Base-by-base conservation (phyloP, 306 rosid genomes). In the Vicia sativa region DNA sequence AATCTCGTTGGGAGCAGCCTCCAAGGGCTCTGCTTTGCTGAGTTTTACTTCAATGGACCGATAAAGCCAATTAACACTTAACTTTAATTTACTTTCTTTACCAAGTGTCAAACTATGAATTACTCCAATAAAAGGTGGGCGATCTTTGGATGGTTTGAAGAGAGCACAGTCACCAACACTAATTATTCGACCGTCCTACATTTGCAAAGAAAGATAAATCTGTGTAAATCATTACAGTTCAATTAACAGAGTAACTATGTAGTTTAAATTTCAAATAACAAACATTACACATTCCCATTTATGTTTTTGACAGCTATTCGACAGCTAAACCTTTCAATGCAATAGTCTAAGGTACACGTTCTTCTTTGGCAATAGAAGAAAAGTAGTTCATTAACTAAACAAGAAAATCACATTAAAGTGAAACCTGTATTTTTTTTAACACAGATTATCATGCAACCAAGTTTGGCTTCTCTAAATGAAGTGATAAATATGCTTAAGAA, bases 141-240 rank as follows among this genome's bases (percentile, higher is more conserved):
- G 46, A 52, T 78, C 89, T 72, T 71, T 77, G 21, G 87, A 76
- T 60, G 92, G 80, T 81, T 85, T 91, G 85, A 91, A 91, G 72
- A 91, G 89, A 56, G 97, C 97, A 83, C 92, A 86, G 37, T 86
- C 96, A 55, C 96, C 97, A 19, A 86, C 84, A 76, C 75, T 73
- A 70, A 84, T 84, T 76, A 77, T 85, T 28, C 92, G 91, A 76
- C 91, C 89, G 25, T 82, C 92, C 97, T 91, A 56, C 39, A 54
- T 35, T 49, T 14, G 55, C 44, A 39, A 18, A 50, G 11, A 53
- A 54, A 54, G 13, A 42, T 15, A 48, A 25, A 11, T 34, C 9
- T 34, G 38, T 34, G 9, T 34, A 34, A 31, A 49, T 11, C 23
- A 67, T 29, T 42, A n/a, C 29, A 8, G 62, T 9, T 23, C 62